Evolutionary conservation across 495 filamentous ascomycete genomes (phyloP).

Genomic region (Penicillium bovifimosum): DNA sequence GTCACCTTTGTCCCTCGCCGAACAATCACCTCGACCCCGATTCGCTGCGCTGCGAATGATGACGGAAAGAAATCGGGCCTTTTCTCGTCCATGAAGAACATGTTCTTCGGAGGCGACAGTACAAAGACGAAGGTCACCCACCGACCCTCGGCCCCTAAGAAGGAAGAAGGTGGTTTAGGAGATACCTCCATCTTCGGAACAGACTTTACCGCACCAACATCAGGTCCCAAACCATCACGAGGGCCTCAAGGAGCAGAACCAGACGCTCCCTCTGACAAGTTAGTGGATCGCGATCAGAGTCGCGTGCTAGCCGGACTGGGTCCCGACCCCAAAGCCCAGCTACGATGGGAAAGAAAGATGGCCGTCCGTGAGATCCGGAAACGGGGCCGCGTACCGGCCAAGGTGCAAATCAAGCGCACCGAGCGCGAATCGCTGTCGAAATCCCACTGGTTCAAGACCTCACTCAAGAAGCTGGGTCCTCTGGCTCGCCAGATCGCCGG

Average conservation of each 20-base stretch:
- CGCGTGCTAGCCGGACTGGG: constrained; percentile 55
- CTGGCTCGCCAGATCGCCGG: constrained; percentile 83
- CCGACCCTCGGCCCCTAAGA: constrained; percentile 25
- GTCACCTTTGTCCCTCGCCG: constrained; percentile 37
- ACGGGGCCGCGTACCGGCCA: constrained; percentile 59
- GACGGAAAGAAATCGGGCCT: constrained; percentile 12
- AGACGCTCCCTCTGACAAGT: background rate
- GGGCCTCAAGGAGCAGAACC: constrained; percentile 15
- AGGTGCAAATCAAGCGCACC: constrained; percentile 59
- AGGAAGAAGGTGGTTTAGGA: constrained; percentile 33
- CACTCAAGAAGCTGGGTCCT: constrained; percentile 78
- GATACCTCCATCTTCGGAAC: constrained; percentile 42
- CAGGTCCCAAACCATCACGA: constrained; percentile 28
- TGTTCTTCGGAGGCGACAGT: constrained; percentile 30
- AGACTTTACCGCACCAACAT: constrained; percentile 21
- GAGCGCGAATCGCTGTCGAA: constrained; percentile 64
- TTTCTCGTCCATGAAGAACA: constrained; percentile 34
- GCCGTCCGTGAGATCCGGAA: constrained; percentile 63
- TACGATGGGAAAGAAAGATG: constrained; percentile 77
- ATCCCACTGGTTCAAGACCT: constrained; percentile 68
- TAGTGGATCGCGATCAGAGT: constrained; percentile 39
- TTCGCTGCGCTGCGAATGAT: constrained; percentile 30
- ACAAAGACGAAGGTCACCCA: constrained; percentile 27
- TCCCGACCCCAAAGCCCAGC: constrained; percentile 59
- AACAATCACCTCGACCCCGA: constrained; percentile 33